A percentile compares a stretch with the other conserved stretches of the same genome.
Conservation (phyloP, 345 rosid species). For the Sapria himalayana region DNA sequence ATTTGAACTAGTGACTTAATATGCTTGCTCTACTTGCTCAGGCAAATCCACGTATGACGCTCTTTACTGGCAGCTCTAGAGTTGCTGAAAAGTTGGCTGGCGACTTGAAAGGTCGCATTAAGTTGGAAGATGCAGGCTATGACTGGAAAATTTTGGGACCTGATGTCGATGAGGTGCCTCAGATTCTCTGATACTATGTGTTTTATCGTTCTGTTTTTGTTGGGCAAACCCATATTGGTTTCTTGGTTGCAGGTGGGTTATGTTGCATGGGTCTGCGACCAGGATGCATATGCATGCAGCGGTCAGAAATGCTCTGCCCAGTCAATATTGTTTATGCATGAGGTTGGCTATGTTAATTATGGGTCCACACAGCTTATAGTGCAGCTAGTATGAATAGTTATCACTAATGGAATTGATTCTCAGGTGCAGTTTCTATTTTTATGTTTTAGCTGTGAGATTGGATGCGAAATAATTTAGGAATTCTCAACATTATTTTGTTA, state of each 20-base stretch:
- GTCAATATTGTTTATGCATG: constrained; percentile 82
- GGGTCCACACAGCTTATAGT: too few relatives aligned
- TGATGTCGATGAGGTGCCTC: constrained; percentile 74
- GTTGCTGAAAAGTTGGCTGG: constrained; percentile 85
- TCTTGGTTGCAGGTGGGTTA: constrained; percentile 53
- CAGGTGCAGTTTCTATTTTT: not conserved
- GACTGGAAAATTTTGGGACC: constrained; percentile 98
- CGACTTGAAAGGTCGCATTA: constrained; percentile 73
- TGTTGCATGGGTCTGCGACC: constrained; percentile 94
- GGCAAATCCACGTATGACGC: constrained; percentile 93
- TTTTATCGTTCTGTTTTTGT: not conserved
- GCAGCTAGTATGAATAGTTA: too few relatives aligned
- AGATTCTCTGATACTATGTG: not conserved
- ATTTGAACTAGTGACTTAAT: too few relatives aligned
- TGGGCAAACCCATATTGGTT: constrained; percentile 4
- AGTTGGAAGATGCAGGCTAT: constrained; percentile 96
- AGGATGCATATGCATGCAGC: constrained; percentile 97
- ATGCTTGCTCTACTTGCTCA: constrained; percentile 9
- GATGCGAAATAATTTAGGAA: too few relatives aligned
- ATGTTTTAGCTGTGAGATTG: too few relatives aligned
- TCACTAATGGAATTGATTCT: too few relatives aligned
- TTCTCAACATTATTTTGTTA: not conserved
- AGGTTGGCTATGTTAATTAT: constrained; percentile 36
- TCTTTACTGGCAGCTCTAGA: constrained; percentile 94
- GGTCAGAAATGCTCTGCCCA: constrained; percentile 99